Evolutionary conservation across 306 rosid species (phyloP).

Genomic region (Senna tora): DNA sequence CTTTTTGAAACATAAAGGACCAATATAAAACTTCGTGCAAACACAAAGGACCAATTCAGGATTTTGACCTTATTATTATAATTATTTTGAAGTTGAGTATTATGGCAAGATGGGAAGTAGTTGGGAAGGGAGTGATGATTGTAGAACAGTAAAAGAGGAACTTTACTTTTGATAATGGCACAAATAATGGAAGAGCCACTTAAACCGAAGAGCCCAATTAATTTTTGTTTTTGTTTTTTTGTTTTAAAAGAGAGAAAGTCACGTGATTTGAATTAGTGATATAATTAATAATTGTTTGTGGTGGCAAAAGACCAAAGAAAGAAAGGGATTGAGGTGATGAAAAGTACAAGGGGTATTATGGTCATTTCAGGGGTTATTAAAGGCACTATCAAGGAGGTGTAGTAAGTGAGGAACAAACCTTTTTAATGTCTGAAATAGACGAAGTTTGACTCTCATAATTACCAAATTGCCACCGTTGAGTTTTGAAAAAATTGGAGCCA

Average conservation of each 20-base stretch:
- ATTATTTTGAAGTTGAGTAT: too few species aligned
- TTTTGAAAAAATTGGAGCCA: constrained; percentile 43
- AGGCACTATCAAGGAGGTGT: constrained; percentile 34
- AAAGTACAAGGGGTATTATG: not conserved
- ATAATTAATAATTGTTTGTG: not conserved
- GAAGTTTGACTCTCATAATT: constrained; percentile 48
- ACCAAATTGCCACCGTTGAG: constrained; percentile 38
- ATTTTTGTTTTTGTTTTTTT: too few species aligned
- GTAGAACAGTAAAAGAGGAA: constrained; percentile 3
- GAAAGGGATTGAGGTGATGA: too few species aligned
- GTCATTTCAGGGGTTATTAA: constrained; percentile 25
- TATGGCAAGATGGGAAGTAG: not conserved
- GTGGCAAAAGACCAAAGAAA: not conserved
- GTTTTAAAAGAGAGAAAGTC: not conserved
- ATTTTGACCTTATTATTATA: too few species aligned
- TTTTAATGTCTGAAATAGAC: constrained; percentile 45
- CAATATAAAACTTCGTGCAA: too few species aligned
- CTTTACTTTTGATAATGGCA: constrained; percentile 18
- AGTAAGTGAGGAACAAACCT: constrained; percentile 42
- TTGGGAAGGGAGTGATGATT: not conserved
- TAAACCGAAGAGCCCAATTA: not conserved
- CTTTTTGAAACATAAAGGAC: too few species aligned
- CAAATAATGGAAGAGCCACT: not conserved
- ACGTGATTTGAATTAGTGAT: constrained; percentile 17
- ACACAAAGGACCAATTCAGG: too few species aligned